Evolutionary conservation across 208 protist genomes (phyloP).

Genomic region (Crithidia sp.): DNA sequence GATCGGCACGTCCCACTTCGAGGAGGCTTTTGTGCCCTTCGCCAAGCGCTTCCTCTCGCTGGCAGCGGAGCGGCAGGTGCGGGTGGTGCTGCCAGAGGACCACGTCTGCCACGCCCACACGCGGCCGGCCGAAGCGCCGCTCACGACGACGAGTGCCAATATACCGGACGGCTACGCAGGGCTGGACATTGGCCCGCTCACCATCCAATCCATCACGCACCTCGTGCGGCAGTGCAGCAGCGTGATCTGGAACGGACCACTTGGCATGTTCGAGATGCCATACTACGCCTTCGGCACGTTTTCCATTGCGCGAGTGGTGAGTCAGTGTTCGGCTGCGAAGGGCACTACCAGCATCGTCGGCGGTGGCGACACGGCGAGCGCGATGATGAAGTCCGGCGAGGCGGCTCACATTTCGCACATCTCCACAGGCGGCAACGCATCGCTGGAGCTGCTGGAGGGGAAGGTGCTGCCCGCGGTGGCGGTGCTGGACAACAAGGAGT

Average conservation of each 20-base stretch:
- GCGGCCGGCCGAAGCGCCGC: constrained; percentile 50
- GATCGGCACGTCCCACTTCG: constrained; percentile 96
- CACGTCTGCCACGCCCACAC: constrained; percentile 95
- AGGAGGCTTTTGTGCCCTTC: constrained; percentile 77
- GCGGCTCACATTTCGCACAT: constrained; percentile 96
- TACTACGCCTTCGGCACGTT: constrained; percentile 94
- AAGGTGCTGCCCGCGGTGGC: constrained; percentile 91
- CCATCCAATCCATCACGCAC: constrained; percentile 70
- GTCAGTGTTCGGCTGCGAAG: constrained; percentile 49
- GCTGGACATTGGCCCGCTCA: constrained; percentile 96
- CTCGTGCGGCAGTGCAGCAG: constrained; percentile 88
- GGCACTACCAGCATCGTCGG: constrained; percentile 90
- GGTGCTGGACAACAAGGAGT: constrained; percentile 81
- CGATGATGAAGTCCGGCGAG: constrained; percentile 86
- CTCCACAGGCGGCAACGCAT: constrained; percentile 98
- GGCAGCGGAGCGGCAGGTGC: constrained; percentile 95
- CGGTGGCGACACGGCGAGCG: constrained; percentile 97
- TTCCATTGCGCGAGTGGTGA: constrained; percentile 75
- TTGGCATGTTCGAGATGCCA: constrained; percentile 98
- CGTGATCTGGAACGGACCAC: constrained; percentile 97
- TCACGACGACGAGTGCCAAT: constrained; percentile 64
- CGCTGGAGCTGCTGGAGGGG: constrained; percentile 99
- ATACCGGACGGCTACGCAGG: constrained; percentile 91
- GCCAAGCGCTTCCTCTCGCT: constrained; percentile 92
- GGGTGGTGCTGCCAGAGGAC: constrained; percentile 97